Percentiles rank a stretch among this genome's conserved stretches.
Conservation (phyloP, 371 early-diverging fungal genomes). For the Mucor lusitanicus region DNA sequence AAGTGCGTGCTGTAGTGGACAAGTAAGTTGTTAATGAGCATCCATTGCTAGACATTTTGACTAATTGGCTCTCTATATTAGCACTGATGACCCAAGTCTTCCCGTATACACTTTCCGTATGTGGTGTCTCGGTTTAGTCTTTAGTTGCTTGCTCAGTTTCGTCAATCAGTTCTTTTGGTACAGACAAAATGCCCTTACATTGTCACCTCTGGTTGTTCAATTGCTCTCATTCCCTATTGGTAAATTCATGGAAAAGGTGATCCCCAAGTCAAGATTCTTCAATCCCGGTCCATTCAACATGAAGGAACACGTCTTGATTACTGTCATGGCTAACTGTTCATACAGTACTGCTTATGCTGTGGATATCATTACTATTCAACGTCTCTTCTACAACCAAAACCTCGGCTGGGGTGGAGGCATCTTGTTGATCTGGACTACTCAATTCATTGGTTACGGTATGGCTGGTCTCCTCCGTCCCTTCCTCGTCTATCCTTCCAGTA, state of each 20-base stretch:
- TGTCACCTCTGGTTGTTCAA: constrained; percentile 56
- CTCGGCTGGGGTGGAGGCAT: constrained; percentile 65
- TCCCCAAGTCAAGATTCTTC: constrained; percentile 56
- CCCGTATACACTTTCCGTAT: constrained; percentile 85
- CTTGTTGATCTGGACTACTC: constrained; percentile 69
- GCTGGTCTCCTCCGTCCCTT: constrained; percentile 77
- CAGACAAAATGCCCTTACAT: constrained; percentile 55
- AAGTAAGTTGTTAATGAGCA: neutral
- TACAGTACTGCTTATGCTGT: constrained; percentile 70
- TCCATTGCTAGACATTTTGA: neutral
- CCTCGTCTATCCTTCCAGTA: constrained; percentile 79
- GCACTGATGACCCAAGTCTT: constrained; percentile 66
- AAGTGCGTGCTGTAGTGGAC: constrained; percentile 66
- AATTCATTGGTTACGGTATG: constrained; percentile 82
- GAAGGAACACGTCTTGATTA: constrained; percentile 85
- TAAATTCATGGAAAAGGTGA: constrained; percentile 58
- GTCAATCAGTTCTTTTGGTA: constrained; percentile 82
- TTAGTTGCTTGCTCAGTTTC: constrained; percentile 58
- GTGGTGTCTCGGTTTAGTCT: constrained; percentile 67
- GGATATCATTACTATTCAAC: constrained; percentile 72
- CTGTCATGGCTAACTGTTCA: constrained; percentile 62
- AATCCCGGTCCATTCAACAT: constrained; percentile 88
- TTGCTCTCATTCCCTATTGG: constrained; percentile 69
- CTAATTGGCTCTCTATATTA: constrained; percentile 6
- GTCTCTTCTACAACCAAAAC: constrained; percentile 60